Evolutionary conservation across 2,329 filamentous ascomycete genomes (phyloP).

Genomic region (Fusarium aywerte): DNA sequence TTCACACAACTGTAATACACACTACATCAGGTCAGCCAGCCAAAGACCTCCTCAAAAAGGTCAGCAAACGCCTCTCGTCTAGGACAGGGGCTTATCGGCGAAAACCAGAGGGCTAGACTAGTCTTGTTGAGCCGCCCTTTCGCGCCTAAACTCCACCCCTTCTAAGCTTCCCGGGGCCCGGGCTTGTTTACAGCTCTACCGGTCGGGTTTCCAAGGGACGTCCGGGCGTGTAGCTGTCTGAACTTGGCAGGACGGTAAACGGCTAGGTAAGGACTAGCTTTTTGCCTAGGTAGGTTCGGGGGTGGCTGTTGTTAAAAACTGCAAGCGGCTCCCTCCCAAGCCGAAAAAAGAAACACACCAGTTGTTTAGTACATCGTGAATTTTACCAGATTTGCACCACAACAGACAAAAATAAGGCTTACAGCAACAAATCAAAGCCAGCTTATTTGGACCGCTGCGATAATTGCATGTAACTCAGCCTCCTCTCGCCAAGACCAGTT

Average conservation of each 20-base stretch:
- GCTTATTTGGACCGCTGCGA: conserved; percentile 5
- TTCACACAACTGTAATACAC: conserved; percentile 17
- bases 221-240: conserved; percentile 11
- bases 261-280: conserved; percentile 27
- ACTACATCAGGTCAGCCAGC: conserved; percentile 17
- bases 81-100: conserved; percentile 4
- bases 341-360: conserved; percentile 41
- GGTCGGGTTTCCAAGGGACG: conserved; percentile 10
- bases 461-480: conserved; percentile 36
- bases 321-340: conserved; percentile 36
- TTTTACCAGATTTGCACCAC: conserved; percentile 34
- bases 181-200: conserved; percentile 16
- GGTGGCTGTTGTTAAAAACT: conserved; percentile 40
- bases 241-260: conserved; percentile 33
- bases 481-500: conserved; percentile 31
- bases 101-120: conserved; percentile 26
- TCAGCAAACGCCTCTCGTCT: conserved; percentile 27
- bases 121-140: conserved; percentile 34
- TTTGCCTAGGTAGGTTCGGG: conserved; percentile 26
- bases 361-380: conserved; percentile 6
- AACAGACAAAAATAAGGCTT: conserved; percentile 21
- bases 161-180: conserved; percentile 24
- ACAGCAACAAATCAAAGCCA: conserved; percentile 14
- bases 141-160: conserved; percentile 32
- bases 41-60: conserved; percentile 9